phyloP scores from a whole-genome alignment of 257 asterid genomes.

The Solanum arcanum region DNA sequence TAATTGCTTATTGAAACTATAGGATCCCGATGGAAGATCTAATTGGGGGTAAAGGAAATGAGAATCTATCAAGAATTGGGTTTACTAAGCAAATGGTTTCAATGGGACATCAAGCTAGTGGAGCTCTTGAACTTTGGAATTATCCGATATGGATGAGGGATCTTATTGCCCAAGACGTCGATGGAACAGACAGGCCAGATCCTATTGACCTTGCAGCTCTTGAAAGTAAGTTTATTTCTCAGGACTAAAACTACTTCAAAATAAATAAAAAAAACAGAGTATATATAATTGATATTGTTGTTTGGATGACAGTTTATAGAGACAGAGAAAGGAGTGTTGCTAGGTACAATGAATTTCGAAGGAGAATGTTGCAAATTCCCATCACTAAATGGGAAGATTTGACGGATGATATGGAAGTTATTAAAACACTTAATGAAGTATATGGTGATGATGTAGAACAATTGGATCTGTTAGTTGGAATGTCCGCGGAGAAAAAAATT shows the following conservation, averaged over 20 bases:
- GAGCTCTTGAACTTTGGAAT: constrained; percentile 55
- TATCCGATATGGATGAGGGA: constrained; percentile 52
- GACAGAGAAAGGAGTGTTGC: constrained; percentile 58
- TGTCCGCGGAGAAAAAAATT: constrained; percentile 49
- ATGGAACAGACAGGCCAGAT: constrained; percentile 37
- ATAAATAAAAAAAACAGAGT: background rate
- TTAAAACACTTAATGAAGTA: constrained; percentile 22
- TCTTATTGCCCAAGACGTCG: constrained; percentile 27
- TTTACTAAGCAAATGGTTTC: constrained; percentile 48
- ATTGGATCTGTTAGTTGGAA: constrained; percentile 42
- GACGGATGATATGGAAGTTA: constrained; percentile 33
- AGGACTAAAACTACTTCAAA: background rate
- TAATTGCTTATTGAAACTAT: background rate
- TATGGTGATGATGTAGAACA: constrained; percentile 44
- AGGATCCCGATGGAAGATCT: constrained; percentile 34
- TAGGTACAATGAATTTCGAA: constrained; percentile 46
- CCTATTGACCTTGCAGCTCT: constrained; percentile 45
- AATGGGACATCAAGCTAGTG: constrained; percentile 68
- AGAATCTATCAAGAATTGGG: constrained; percentile 30
- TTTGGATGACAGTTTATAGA: constrained; percentile 36
- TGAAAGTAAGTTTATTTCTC: constrained; percentile 24
- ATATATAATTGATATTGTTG: background rate
- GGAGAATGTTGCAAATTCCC: constrained; percentile 40
- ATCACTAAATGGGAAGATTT: constrained; percentile 59
- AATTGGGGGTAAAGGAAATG: constrained; percentile 24